Evolutionary conservation across 2,329 filamentous ascomycete genomes (phyloP), one percentile per base, ranked within the genome.

Genomic region (Triangularia verruculosa): DNA sequence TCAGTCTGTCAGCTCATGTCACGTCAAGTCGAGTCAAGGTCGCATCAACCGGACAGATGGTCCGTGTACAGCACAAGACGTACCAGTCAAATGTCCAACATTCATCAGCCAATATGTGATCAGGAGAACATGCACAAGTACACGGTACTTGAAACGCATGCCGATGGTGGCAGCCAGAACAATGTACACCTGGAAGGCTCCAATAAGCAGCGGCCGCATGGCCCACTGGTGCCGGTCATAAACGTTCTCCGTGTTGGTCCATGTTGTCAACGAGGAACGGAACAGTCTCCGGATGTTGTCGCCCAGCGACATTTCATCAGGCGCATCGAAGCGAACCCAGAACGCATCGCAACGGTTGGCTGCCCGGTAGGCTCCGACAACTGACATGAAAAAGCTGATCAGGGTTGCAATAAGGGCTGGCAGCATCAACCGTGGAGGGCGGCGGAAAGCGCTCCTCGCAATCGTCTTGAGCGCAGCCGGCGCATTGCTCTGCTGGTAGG

Each of bases 191-290:
- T 80, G 74, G 75, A 84, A 82, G 0, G 80, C 80, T 11, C 80
- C 80, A 62, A 79, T 73, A 4, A 84, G 71, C 56, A 84, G 72
- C 12, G 80, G 80, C 27, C 82, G 72, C 69, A 84, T 76, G 2
- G 82, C 81, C 82, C 82, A 85, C 68, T 84, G 82, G 64, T 84
- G 82, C 62, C 82, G 78, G 68, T 85, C 82, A 61, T 82, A 83
- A 8, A 78, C 74, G 72, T 82, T 83, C 68, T 79, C 79, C 1
- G 78, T 78, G 59, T 76, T 80, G 12, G 80, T 82, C 82, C 82
- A 85, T 11, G 78, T 79, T 9, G 73, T 76, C 24, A 82, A 73
- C 66, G 82, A 80, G 65, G 78, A 78, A 63, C 71, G 69, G 61
- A 81, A 77, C 34, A 84, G 70, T 17, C 79, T 73, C 28, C 73